Base-by-base conservation (phyloP, 768 basidiomycete genomes). In the Tricholoma matsutake region DNA sequence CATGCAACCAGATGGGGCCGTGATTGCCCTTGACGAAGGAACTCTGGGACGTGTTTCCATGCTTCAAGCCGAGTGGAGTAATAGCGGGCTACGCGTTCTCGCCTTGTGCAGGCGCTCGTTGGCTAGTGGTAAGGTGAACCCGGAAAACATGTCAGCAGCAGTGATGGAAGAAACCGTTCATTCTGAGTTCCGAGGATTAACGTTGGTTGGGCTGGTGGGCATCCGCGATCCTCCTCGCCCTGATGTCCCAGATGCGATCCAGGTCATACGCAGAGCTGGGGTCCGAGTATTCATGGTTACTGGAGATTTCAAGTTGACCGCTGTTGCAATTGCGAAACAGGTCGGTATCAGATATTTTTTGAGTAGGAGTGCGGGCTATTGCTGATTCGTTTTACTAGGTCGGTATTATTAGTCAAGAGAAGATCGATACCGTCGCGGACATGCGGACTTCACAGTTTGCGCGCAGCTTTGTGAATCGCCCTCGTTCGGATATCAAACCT, bases 251-350 rank as follows among this genome's bases (percentile, higher is more conserved):
- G 79, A 83, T 20, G 82, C 82, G 1, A 79, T 84, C 29, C 75
- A 75, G 6, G 67, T 75, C n/a, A 81, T 81, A 63, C 79, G 84
- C 25, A 67, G 78, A 13, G 87, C 86, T 7, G 85, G 85, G 4
- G 83, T 87, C 52, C 78, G 86, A 10, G 83, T 87, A 67, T 81
- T 82, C 65, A 84, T 89, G 76, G 84, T 88, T 58, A 83, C 83
- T 9, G 81, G 81, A 56, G 82, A 90, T 75, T 75, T 87, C 68
- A 78, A 83, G 29, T 73, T 81, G 13, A 89, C 87, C 0, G 86
- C 85, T 0, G 75, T 81, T 3, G 85, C 88, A 0, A 88, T 89
- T 61, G 86, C 86, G 10, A 73, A 77, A 10, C 83, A 86, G 63
- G 84, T 83, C n/a, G 81, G 86, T 25, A 84, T 86, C 49, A 77